Evolutionary conservation across 805 yeast species (phyloP).

Genomic region (Cyberlindnera lachancei): DNA sequence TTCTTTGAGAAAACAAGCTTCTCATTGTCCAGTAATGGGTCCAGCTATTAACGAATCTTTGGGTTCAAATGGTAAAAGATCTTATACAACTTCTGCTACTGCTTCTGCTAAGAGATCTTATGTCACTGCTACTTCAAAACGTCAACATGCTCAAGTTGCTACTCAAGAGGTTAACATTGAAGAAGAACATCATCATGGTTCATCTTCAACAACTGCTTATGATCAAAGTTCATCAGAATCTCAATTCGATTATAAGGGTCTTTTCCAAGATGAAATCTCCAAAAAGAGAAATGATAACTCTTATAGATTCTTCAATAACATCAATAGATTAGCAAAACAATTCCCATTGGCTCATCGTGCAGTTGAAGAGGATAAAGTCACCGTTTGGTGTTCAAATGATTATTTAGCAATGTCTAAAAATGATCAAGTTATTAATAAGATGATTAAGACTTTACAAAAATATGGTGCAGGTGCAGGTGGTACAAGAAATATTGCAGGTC

Average conservation of each 20-base stretch:
- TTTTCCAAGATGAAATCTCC: constrained; percentile 56
- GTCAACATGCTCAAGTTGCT: constrained; percentile 24
- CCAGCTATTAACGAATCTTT: constrained; percentile 66
- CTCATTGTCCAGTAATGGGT: constrained; percentile 86
- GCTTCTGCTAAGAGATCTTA: constrained; percentile 26
- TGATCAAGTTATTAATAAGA: constrained; percentile 59
- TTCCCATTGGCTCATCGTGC: constrained; percentile 90
- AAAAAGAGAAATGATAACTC: constrained; percentile 83
- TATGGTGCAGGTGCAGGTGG: constrained; percentile 99
- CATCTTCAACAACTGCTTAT: too few relatives aligned
- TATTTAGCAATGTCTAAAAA: constrained; percentile 93
- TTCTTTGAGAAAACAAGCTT: constrained; percentile 40
- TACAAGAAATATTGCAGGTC: constrained; percentile 98
- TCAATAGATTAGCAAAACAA: constrained; percentile 89
- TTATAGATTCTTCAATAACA: constrained; percentile 93
- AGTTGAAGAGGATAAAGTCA: constrained; percentile 70
- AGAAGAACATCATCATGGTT: constrained; percentile 25
- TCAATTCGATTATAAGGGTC: constrained; percentile 64
- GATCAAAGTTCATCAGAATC: constrained; percentile 42
- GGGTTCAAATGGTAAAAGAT: constrained; percentile 26
- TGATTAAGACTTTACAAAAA: constrained; percentile 72
- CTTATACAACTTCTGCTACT: constrained; percentile 27
- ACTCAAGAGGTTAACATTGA: constrained; percentile 21
- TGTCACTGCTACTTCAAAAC: constrained; percentile 29
- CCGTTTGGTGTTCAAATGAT: constrained; percentile 99